Evolutionary conservation across 2,329 filamentous ascomycete genomes (phyloP), one percentile per base, ranked within the genome.

Genomic region (Cladosporium sp.): DNA sequence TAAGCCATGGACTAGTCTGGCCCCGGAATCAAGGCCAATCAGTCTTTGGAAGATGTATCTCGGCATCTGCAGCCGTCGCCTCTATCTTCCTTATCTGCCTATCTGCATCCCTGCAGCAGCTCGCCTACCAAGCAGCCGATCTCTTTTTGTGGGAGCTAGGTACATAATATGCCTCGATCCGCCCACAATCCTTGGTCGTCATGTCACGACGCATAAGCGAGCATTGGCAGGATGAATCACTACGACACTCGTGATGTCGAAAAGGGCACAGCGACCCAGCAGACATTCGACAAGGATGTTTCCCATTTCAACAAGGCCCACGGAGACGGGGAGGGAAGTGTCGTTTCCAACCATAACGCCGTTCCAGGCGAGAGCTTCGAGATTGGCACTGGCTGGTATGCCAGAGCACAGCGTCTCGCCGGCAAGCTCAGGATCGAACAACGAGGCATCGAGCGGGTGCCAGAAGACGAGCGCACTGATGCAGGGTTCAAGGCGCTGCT

Each of bases 401-500:
- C 86, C 21, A 86, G 81, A 72, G 69, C 88, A 0, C 88, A 90
- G 76, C 83, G 86, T 33, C 72, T 91, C 16, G 89, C 88, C 0
- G 87, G 84, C 52, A 87, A 83, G 71, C 82, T 89, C 35, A 85
- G 88, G 50, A 85, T 93, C 64, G 90, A 93, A 78, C 87, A 91
- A 78, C 81, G 90, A 73, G 90, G 90, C 63, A 91, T 93, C 67
- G 90, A 93, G 78, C 84, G 90, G 57, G 90, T 92, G 37, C 89
- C 89, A 0, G 85, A 86, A 63, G 82, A 89, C 72, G 90, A 92
- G 79, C 81, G 89, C 70, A 88, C 84, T 6, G 88, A 91, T 75
- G 84, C 80, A 40, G 86, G 85, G 28, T 73, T 77, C 67, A 73
- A 70, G 65, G 73, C 72, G 18, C 83, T 90, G 76, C 80, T 85